Evolutionary conservation across 2,329 filamentous ascomycete species (phyloP).

Genomic region (Pseudocercospora fuligena): DNA sequence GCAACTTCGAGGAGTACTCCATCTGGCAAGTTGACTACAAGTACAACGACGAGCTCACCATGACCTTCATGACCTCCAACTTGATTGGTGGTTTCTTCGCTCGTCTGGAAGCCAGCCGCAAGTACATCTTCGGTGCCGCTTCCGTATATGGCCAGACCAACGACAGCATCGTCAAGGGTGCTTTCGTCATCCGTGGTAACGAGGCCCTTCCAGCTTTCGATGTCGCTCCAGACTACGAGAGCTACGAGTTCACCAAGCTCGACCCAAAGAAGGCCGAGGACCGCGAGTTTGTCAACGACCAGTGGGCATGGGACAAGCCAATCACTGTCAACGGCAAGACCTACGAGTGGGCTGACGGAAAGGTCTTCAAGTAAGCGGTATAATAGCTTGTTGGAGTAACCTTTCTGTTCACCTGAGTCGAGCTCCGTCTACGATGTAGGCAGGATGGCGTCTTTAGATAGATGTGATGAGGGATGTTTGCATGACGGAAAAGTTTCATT

Average conservation of each 20-base stretch:
- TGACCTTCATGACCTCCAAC: slow-evolving; percentile 99
- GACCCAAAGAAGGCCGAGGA: slow-evolving; percentile 86
- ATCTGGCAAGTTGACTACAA: slow-evolving; percentile 96
- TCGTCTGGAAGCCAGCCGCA: slow-evolving; percentile 95
- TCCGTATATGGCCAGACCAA: slow-evolving; percentile 90
- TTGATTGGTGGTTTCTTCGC: slow-evolving; percentile 96
- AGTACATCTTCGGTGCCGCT: slow-evolving; percentile 91
- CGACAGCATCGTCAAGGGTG: slow-evolving; percentile 88
- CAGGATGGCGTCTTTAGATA: slow-evolving; percentile 13
- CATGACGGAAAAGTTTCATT: slow-evolving; percentile 16
- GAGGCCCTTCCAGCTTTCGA: slow-evolving; percentile 86
- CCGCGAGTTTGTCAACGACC: slow-evolving; percentile 80
- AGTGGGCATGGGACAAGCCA: slow-evolving; percentile 92
- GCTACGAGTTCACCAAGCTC: slow-evolving; percentile 95
- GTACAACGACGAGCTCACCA: slow-evolving; percentile 97
- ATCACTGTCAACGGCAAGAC: slow-evolving; percentile 81
- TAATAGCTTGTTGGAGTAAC: not conserved
- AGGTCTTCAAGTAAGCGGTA: slow-evolving; percentile 90
- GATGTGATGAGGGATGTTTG: slow-evolving; percentile 16
- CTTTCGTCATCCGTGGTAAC: slow-evolving; percentile 92
- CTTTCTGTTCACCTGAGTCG: not conserved
- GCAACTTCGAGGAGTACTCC: slow-evolving; percentile 92
- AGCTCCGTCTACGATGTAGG: not conserved
- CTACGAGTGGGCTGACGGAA: slow-evolving; percentile 86
- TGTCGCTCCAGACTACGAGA: slow-evolving; percentile 96